These are phyloP conservation scores for Ceratobasidium sp. DNA, from an alignment of 1,284 basidiomycete genomes.

Conservation along the genomic window DNA sequence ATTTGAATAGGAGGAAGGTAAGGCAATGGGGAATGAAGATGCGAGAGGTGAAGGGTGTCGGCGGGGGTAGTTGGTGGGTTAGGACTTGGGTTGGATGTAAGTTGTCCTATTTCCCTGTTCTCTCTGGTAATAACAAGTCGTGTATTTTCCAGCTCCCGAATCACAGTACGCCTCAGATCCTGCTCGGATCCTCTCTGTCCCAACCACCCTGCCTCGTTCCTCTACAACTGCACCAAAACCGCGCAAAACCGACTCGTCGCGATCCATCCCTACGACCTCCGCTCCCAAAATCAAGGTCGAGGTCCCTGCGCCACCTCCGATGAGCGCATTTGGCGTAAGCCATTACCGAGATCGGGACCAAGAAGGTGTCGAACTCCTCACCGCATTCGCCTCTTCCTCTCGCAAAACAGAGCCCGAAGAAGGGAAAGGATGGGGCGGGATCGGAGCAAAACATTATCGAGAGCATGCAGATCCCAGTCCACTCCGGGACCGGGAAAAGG, in stretches of 20 bases:
- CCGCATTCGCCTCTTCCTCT: conserved; percentile 6
- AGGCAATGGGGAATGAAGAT: conserved; percentile 23
- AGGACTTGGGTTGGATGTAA: conserved; percentile 35
- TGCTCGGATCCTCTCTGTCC: conserved; percentile 14
- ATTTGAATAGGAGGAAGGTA: conserved; percentile 5
- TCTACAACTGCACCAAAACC: neutral
- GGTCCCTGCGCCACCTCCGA: too few species aligned
- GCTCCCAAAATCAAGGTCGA: neutral
- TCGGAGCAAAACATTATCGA: conserved; percentile 19
- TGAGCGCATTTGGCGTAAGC: neutral
- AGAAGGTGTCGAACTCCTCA: conserved; percentile 18
- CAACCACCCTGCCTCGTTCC: conserved; percentile 20
- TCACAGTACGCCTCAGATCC: conserved; percentile 41
- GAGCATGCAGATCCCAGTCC: neutral
- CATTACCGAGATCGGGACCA: conserved; percentile 13
- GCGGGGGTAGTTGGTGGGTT: conserved; percentile 40
- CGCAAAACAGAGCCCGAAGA: neutral
- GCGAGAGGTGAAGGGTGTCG: conserved; percentile 28
- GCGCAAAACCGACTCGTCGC: conserved; percentile 4
- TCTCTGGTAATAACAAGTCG: neutral
- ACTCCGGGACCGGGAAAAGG: neutral
- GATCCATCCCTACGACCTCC: neutral
- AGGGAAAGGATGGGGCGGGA: neutral
- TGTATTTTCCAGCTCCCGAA: neutral
- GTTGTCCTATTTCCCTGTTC: neutral